These are phyloP conservation scores for Fusarium sp. DNA, from an alignment of 2,329 filamentous ascomycete genomes.

Conservation along the genomic window DNA sequence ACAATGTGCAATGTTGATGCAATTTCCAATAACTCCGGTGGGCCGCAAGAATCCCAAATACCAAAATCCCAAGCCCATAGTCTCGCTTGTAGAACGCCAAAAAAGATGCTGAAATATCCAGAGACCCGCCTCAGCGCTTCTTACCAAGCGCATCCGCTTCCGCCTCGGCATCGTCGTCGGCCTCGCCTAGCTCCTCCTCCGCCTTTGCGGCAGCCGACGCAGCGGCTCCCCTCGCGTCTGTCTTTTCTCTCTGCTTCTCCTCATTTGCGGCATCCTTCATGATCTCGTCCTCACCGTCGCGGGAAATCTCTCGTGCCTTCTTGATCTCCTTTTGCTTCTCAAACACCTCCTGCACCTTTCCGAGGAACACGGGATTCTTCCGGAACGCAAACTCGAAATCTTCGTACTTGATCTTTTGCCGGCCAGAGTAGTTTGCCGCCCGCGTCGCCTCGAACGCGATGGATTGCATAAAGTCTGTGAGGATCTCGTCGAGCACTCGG, in stretches of 20 bases:
- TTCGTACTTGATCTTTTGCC: conserved; percentile 97
- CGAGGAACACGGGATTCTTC: conserved; percentile 85
- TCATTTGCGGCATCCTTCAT: conserved; percentile 64
- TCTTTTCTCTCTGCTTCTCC: conserved; percentile 53
- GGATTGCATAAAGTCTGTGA: conserved; percentile 96
- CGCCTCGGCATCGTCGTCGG: conserved; percentile 62
- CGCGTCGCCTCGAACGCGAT: conserved; percentile 91
- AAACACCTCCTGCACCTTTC: conserved; percentile 89
- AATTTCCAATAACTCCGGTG: conserved; percentile 25
- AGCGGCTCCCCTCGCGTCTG: conserved; percentile 56
- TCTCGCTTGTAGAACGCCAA: conserved; percentile 17
- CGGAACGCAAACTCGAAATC: conserved; percentile 97
- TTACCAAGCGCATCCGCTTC: conserved; percentile 56
- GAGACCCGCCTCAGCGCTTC: conserved; percentile 47
- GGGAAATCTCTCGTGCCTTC: conserved; percentile 81
- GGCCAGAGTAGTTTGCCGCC: conserved; percentile 85
- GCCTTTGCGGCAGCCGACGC: conserved; percentile 41
- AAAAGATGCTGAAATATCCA: neutral
- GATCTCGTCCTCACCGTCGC: conserved; percentile 73
- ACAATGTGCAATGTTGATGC: conserved; percentile 8
- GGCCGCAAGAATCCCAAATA: neutral
- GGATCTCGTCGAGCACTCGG: conserved; percentile 90
- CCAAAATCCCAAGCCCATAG: neutral
- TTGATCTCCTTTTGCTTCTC: conserved; percentile 91
- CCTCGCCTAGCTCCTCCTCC: conserved; percentile 66